phyloP scores from a whole-genome alignment of 2,329 filamentous ascomycete genomes.

The Geosmithia morbida region DNA sequence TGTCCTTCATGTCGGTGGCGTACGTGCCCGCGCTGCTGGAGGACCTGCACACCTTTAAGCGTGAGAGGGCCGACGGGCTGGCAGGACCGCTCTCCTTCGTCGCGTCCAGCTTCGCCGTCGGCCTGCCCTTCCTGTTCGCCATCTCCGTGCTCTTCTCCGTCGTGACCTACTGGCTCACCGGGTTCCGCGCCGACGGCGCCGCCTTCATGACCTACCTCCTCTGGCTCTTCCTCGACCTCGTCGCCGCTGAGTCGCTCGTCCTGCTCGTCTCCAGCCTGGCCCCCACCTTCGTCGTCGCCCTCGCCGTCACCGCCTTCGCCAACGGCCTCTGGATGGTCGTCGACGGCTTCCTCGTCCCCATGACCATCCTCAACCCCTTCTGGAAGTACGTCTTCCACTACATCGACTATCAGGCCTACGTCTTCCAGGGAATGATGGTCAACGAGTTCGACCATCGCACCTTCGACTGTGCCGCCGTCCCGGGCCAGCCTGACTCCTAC shows the following conservation, averaged over 20 bases:
- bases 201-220: slow-evolving; percentile 69
- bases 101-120: slow-evolving; percentile 68
- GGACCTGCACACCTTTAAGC: slow-evolving; percentile 56
- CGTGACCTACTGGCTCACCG: slow-evolving; percentile 67
- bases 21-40: slow-evolving; percentile 78
- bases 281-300: slow-evolving; percentile 65
- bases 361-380: slow-evolving; percentile 61
- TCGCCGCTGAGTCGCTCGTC: slow-evolving; percentile 71
- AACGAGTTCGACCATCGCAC: slow-evolving; percentile 60
- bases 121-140: slow-evolving; percentile 66
- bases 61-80: slow-evolving; percentile 70
- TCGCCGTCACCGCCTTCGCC: slow-evolving; percentile 69
- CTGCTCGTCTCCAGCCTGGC: slow-evolving; percentile 61
- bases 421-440: slow-evolving; percentile 88
- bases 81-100: slow-evolving; percentile 63
- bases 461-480: slow-evolving; percentile 39
- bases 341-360: slow-evolving; percentile 66
- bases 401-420: slow-evolving; percentile 76
- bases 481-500: slow-evolving; percentile 23
- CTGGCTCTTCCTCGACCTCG: slow-evolving; percentile 74
- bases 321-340: slow-evolving; percentile 88
- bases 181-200: slow-evolving; percentile 49
- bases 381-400: slow-evolving; percentile 83
- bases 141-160: slow-evolving; percentile 64
- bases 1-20: slow-evolving; percentile 72